phyloP scores from a whole-genome alignment of 805 yeast species.

The Metschnikowia similis region DNA sequence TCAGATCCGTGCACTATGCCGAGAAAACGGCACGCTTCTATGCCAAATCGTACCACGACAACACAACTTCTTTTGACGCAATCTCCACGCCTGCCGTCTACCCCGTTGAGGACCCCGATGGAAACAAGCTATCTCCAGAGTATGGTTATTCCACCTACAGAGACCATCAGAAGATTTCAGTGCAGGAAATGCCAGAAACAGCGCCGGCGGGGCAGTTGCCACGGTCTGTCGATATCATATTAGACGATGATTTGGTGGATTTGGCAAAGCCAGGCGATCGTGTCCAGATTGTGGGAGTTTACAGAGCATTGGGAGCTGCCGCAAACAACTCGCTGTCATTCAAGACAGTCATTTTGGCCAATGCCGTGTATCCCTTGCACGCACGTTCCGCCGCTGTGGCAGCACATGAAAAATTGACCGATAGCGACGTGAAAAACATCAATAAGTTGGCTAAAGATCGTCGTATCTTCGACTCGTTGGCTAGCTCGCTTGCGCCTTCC shows the following conservation, averaged over 20 bases:
- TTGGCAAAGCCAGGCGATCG: constrained; percentile 93
- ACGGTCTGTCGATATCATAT: constrained; percentile 82
- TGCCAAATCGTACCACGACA: constrained; percentile 89
- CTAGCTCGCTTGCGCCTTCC: constrained; percentile 91
- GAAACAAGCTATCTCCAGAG: constrained; percentile 83
- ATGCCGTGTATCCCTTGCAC: constrained; percentile 84
- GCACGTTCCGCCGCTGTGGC: constrained; percentile 85
- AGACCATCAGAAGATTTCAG: constrained; percentile 89
- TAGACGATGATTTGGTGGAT: constrained; percentile 94
- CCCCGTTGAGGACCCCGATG: constrained; percentile 90
- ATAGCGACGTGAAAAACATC: constrained; percentile 80
- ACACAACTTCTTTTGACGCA: constrained; percentile 85
- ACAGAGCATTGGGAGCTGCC: constrained; percentile 83
- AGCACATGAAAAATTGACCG: constrained; percentile 63
- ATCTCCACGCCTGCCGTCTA: constrained; percentile 78
- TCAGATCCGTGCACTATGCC: constrained; percentile 89
- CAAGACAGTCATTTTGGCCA: constrained; percentile 78
- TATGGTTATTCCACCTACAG: constrained; percentile 89
- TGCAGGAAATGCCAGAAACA: constrained; percentile 96
- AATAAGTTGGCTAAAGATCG: constrained; percentile 67
- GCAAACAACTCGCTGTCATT: constrained; percentile 60
- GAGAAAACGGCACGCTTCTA: constrained; percentile 80
- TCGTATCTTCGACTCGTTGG: constrained; percentile 69
- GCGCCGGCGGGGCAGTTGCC: constrained; percentile 99
- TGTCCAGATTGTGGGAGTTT: constrained; percentile 89